These are phyloP conservation scores for Acer yangbiense DNA, from an alignment of 345 rosid species.

Conservation along the genomic window DNA sequence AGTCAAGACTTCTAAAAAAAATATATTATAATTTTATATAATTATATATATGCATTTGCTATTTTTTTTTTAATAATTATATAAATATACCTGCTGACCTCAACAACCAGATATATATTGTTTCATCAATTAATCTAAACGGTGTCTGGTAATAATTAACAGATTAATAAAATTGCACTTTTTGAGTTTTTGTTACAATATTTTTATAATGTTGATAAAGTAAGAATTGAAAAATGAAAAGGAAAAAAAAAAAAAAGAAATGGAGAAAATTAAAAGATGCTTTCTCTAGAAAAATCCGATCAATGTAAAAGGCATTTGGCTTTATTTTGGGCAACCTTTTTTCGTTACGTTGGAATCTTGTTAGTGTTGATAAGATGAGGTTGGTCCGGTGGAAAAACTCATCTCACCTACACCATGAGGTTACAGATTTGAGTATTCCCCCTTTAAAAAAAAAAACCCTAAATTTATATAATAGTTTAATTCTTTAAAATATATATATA, in stretches of 20 bases:
- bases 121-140: neutral
- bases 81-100: neutral
- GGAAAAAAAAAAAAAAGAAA: neutral
- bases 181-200: neutral
- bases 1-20: neutral
- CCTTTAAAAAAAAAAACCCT: too few relatives aligned
- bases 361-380: neutral
- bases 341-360: conserved; percentile 33
- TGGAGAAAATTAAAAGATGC: conserved; percentile 9
- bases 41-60: too few relatives aligned
- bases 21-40: too few relatives aligned
- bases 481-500: too few relatives aligned
- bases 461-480: too few relatives aligned
- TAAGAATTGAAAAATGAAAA: neutral
- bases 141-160: neutral
- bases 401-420: rapidly evolving
- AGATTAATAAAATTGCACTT: neutral
- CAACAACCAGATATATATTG: neutral
- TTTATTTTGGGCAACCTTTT: conserved; percentile 2
- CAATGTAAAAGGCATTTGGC: neutral
- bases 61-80: neutral
- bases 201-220: neutral
- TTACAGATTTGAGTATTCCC: too few relatives aligned
- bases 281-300: conserved; percentile 13
- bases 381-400: too few relatives aligned